These are phyloP conservation scores for Vigna unguiculata DNA, from an alignment of 306 rosid genomes.

Conservation along the genomic window DNA sequence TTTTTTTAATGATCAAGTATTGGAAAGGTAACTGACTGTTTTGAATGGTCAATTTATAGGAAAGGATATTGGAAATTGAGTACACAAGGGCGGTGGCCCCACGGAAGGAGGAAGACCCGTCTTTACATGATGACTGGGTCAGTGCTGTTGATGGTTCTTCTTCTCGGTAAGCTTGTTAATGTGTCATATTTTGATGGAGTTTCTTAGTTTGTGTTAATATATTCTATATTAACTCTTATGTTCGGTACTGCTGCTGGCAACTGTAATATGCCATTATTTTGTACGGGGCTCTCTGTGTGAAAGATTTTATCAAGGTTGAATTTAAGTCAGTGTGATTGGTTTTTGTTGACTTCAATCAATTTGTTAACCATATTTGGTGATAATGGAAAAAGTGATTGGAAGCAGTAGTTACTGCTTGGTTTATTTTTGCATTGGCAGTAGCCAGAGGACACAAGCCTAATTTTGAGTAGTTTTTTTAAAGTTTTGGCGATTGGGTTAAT, in stretches of 20 bases:
- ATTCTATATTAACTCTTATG: conserved; percentile 19
- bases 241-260: neutral
- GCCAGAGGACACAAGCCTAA: conserved; percentile 8
- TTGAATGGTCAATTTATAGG: conserved; percentile 57
- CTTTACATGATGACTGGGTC: conserved; percentile 94
- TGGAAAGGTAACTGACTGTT: neutral
- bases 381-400: conserved; percentile 29
- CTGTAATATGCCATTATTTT: neutral
- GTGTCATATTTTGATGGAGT: neutral
- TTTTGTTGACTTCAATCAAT: conserved; percentile 20
- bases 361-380: conserved; percentile 28
- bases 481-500: conserved; percentile 11
- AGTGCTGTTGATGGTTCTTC: conserved; percentile 91
- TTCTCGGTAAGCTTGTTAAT: conserved; percentile 69
- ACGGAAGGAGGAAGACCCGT: conserved; percentile 84
- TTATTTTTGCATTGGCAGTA: neutral
- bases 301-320: conserved; percentile 21
- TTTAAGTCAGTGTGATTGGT: neutral
- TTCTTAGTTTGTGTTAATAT: neutral
- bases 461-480: conserved; percentile 5
- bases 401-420: neutral
- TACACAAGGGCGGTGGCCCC: conserved; percentile 80
- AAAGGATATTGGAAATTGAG: conserved; percentile 81
- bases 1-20: neutral
- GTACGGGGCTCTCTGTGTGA: conserved; percentile 12